Conservation (phyloP, 257 asterid genomes). For the Capsicum pubescens region DNA sequence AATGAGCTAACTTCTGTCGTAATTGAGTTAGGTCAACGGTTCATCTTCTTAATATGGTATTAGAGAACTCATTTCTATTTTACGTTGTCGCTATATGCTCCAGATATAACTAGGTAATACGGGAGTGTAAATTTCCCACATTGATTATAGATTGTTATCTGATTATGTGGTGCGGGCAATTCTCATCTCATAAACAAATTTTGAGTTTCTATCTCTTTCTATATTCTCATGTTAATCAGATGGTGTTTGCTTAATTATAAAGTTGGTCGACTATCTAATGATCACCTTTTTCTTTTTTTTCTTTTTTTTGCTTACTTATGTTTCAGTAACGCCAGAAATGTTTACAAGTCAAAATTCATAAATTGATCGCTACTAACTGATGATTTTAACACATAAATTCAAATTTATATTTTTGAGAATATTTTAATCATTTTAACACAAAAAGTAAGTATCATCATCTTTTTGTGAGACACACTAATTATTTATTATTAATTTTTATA, state of each 20-base stretch:
- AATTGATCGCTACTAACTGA: neutral
- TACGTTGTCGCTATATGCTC: neutral
- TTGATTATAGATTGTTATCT: neutral
- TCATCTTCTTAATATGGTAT: neutral
- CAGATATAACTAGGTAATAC: neutral
- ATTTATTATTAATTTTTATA: too few species aligned
- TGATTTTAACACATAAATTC: neutral
- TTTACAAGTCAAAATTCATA: neutral
- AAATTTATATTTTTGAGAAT: neutral
- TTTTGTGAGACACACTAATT: too few species aligned
- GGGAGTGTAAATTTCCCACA: neutral
- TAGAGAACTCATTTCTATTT: neutral
- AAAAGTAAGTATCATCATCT: too few species aligned
- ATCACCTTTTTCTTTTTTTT: neutral
- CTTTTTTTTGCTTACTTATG: too few species aligned
- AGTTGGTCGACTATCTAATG: neutral
- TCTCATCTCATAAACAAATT: neutral
- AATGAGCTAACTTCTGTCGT: neutral
- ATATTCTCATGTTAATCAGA: neutral
- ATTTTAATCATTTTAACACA: neutral
- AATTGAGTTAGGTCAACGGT: neutral
- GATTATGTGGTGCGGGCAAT: neutral
- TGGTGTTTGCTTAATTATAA: neutral
- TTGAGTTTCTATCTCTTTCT: neutral
- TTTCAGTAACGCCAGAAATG: neutral